Base-by-base conservation (phyloP, 129 eudicot species). In the Flaveria bidentis region DNA sequence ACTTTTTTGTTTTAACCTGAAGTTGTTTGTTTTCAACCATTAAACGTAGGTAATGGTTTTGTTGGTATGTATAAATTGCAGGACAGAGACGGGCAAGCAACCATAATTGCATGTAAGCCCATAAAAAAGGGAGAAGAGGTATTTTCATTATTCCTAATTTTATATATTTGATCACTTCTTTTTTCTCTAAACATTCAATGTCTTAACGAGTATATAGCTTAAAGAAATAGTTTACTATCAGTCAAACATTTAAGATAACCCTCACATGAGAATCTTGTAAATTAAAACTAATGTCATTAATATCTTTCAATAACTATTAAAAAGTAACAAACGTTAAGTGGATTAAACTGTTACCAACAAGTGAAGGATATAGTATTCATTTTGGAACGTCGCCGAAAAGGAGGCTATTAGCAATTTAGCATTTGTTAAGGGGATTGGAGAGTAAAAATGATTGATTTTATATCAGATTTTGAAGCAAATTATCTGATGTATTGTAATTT, bases 41-140 rank as follows among this genome's bases (percentile, higher is more conserved):
- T 25, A 6, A 69, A 17, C 4, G 30, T 12, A 64, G 60, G 18
- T 47, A 55, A 36, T 72, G 13, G 13, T 65, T 61, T 25, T 5
- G 42, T 61, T 25, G 67, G 1, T 64, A 20, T 64, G 23, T 68
- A 63, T 16, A 55, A 67, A 69, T 80, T 75, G 82, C 85, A 91
- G 99, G 97, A 89, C 75, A 82, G 68, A 78, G 99, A 94, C 80
- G 99, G 99, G 64, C 94, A 89, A 80, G 97, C 97, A 77, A 83
- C 90, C 26, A 87, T 89, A 64, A 57, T 94, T 66, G 93, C 99
- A 58, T 77, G 81, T 17, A 75, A 77, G 52, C 83, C 90, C 17
- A 91, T 91, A 74, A 64, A 17, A 39, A 86, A 80, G 56, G 99
- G 96, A 61, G 92, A 94, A 77, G 97, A 94, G 97, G 99, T 92